Percentiles rank a stretch among this genome's conserved stretches.
phyloP scores from a whole-genome alignment of 371 early-diverging fungal genomes.

The Synchytrium microbalum region DNA sequence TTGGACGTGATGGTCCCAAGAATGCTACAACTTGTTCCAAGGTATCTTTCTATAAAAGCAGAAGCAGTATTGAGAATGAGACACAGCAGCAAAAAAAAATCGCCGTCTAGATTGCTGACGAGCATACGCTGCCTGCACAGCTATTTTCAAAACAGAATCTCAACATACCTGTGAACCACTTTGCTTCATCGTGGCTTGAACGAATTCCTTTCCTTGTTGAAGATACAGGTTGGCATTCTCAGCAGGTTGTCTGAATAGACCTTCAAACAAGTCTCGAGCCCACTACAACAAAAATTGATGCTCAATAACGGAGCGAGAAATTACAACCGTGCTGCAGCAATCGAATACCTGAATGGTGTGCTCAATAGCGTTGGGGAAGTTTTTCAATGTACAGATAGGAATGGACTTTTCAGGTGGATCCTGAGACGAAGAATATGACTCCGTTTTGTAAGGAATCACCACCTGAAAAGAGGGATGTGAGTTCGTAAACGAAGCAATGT shows the following conservation, averaged over 20 bases:
- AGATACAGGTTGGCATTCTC: conserved; percentile 91
- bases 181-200: conserved; percentile 72
- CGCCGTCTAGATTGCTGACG: background rate
- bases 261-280: conserved; percentile 98
- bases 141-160: background rate
- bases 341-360: conserved; percentile 91
- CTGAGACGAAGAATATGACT: conserved; percentile 97
- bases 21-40: conserved; percentile 60
- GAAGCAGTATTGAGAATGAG: background rate
- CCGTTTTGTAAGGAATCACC: conserved; percentile 90
- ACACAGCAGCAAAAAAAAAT: conserved; percentile 1
- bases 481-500: background rate
- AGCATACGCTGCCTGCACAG: too few relatives aligned
- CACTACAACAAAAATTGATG: too few relatives aligned
- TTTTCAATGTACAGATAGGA: conserved; percentile 99
- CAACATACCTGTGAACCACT: conserved; percentile 49
- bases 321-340: background rate
- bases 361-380: conserved; percentile 99
- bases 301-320: background rate
- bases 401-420: conserved; percentile 99
- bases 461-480: conserved; percentile 36
- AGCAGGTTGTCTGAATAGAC: conserved; percentile 82
- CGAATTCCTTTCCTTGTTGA: conserved; percentile 63
- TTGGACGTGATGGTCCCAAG: conserved; percentile 63
- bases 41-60: conserved; percentile 50